Evolutionary conservation across 306 rosid genomes (phyloP).

Genomic region (Fagus crenata): DNA sequence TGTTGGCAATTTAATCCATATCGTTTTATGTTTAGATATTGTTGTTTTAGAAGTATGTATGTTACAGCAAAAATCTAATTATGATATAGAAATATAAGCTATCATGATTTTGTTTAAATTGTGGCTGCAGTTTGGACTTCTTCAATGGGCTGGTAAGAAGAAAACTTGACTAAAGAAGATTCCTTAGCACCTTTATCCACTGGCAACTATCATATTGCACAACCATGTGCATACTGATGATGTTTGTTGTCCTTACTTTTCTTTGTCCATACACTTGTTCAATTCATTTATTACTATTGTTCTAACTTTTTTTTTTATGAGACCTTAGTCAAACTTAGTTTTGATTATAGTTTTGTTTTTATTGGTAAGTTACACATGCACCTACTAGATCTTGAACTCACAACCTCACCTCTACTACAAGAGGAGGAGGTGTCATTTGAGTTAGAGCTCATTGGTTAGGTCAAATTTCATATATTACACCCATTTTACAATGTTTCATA

Average conservation of each 20-base stretch:
- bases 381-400: too few relatives aligned
- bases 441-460: conserved; percentile 6
- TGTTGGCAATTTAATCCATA: neutral
- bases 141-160: conserved; percentile 74
- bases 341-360: neutral
- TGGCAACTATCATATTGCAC: conserved; percentile 25
- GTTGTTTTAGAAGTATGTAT: too few relatives aligned
- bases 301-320: neutral
- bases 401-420: too few relatives aligned
- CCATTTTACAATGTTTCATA: conserved; percentile 14
- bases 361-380: too few relatives aligned
- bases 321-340: conserved; percentile 29
- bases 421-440: too few relatives aligned
- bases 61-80: neutral
- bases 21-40: neutral
- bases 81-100: neutral
- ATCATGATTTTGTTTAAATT: conserved; percentile 24
- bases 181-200: conserved; percentile 31
- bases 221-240: conserved; percentile 31
- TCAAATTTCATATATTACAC: conserved; percentile 19
- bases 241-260: neutral
- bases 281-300: neutral
- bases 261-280: neutral
- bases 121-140: conserved; percentile 69
- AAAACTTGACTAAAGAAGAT: conserved; percentile 57